phyloP scores from a whole-genome alignment of 208 protist genomes.

The Acanthamoeba healyi region DNA sequence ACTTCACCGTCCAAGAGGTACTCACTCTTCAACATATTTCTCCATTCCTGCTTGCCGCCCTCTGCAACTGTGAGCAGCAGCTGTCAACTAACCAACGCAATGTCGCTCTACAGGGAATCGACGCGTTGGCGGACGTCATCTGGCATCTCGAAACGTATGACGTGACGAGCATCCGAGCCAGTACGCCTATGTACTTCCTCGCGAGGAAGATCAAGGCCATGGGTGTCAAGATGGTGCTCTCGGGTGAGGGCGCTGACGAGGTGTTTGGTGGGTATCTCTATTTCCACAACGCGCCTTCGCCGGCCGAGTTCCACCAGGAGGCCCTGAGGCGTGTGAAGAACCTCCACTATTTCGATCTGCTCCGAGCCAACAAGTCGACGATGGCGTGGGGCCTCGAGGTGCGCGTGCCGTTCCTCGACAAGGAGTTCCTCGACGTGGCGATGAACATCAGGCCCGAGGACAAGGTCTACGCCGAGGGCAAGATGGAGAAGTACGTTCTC shows the following conservation, averaged over 20 bases:
- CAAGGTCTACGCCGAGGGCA: conserved; percentile 88
- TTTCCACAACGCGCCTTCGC: conserved; percentile 93
- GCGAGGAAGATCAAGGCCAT: conserved; percentile 94
- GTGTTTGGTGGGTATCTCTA: conserved; percentile 93
- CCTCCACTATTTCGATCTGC: conserved; percentile 92
- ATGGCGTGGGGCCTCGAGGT: conserved; percentile 94
- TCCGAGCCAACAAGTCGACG: conserved; percentile 94
- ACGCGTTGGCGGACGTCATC: conserved; percentile 93
- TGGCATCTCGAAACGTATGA: conserved; percentile 95
- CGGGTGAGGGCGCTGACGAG: conserved; percentile 93
- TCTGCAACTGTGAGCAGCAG: not conserved
- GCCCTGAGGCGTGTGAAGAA: conserved; percentile 80
- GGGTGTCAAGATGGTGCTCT: conserved; percentile 94
- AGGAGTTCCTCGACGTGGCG: conserved; percentile 90
- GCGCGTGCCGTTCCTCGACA: conserved; percentile 95
- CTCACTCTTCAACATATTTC: not conserved
- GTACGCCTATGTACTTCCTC: conserved; percentile 94
- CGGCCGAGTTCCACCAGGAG: conserved; percentile 90
- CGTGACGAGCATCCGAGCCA: conserved; percentile 94
- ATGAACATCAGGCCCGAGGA: conserved; percentile 91
- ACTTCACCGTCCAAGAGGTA: conserved; percentile 93
- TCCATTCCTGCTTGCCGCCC: not conserved
- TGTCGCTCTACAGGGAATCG: conserved; percentile 85
- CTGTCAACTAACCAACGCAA: not conserved
- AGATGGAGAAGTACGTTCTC: conserved; percentile 92